Evolutionary conservation across 352 stramenopile species (phyloP).

Genomic region (Globisporangium acanthophoron): DNA sequence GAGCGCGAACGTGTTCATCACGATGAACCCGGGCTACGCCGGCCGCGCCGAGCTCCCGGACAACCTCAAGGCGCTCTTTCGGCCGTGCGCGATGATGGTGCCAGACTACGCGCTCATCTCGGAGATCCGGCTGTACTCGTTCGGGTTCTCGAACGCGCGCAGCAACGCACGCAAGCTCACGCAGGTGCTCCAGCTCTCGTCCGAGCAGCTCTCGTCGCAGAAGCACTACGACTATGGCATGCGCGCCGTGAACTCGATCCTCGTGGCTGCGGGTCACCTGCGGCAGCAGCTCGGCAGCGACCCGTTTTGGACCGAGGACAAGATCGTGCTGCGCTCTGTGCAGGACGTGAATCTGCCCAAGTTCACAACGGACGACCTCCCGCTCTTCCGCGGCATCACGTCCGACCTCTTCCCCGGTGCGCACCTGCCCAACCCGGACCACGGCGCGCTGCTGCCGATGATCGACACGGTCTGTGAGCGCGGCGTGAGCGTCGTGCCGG

Average conservation of each 20-base stretch:
- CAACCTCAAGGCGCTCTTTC: slow-evolving; percentile 93
- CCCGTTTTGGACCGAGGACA: slow-evolving; percentile 86
- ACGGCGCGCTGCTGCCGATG: slow-evolving; percentile 69
- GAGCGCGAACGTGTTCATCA: slow-evolving; percentile 93
- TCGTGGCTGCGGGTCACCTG: slow-evolving; percentile 90
- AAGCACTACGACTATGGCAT: slow-evolving; percentile 97
- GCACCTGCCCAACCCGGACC: slow-evolving; percentile 81
- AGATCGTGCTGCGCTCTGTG: slow-evolving; percentile 90
- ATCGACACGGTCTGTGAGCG: slow-evolving; percentile 78
- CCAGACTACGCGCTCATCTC: slow-evolving; percentile 93
- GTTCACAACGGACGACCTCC: slow-evolving; percentile 91
- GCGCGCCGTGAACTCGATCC: slow-evolving; percentile 93
- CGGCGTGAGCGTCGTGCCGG: slow-evolving; percentile 57
- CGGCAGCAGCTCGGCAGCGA: slow-evolving; percentile 87
- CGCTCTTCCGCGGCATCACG: slow-evolving; percentile 91
- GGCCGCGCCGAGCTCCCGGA: slow-evolving; percentile 92
- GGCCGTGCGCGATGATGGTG: slow-evolving; percentile 95
- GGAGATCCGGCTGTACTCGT: slow-evolving; percentile 92
- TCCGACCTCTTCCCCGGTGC: slow-evolving; percentile 92
- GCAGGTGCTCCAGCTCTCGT: slow-evolving; percentile 90
- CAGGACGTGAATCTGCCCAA: slow-evolving; percentile 94
- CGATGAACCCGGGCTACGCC: slow-evolving; percentile 95
- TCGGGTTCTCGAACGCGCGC: slow-evolving; percentile 88
- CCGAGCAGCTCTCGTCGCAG: slow-evolving; percentile 91
- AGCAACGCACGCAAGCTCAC: slow-evolving; percentile 92